These are phyloP conservation scores for Colletotrichum aenigma DNA, from an alignment of 2,329 filamentous ascomycete species.

Conservation along the genomic window DNA sequence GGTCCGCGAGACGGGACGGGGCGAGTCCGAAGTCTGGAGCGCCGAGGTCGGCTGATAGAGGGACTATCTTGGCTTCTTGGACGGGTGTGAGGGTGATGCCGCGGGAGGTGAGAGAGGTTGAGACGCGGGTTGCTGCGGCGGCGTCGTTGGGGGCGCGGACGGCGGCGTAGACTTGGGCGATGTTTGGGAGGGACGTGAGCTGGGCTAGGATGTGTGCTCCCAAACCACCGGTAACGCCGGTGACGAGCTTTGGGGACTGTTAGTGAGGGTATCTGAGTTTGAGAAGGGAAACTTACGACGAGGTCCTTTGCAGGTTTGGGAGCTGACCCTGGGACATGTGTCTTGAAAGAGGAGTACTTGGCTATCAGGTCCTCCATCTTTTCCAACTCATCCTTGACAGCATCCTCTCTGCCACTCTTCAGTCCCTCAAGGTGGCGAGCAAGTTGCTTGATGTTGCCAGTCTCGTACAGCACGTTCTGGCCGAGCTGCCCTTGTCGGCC, in stretches of 20 bases:
- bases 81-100: slow-evolving; percentile 26
- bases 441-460: slow-evolving; percentile 37
- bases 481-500: slow-evolving; percentile 22
- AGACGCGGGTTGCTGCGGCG: slow-evolving; percentile 30
- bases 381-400: slow-evolving; percentile 25
- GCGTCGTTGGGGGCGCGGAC: slow-evolving; percentile 47
- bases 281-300: slow-evolving; percentile 27
- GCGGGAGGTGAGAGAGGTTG: slow-evolving; percentile 31
- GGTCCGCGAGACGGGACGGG: slow-evolving; percentile 24
- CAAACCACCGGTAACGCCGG: slow-evolving; percentile 65
- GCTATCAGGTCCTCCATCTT: slow-evolving; percentile 35
- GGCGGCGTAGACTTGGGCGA: slow-evolving; percentile 52
- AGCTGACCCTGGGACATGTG: slow-evolving; percentile 22
- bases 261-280: neutral
- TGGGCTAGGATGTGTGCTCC: slow-evolving; percentile 63
- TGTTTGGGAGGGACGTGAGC: slow-evolving; percentile 60
- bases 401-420: neutral
- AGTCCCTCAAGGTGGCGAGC: slow-evolving; percentile 29
- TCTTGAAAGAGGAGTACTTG: slow-evolving; percentile 38
- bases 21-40: slow-evolving; percentile 42
- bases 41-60: slow-evolving; percentile 44
- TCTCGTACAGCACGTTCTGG: slow-evolving; percentile 45
- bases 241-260: slow-evolving; percentile 44
- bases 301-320: slow-evolving; percentile 28
- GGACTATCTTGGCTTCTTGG: slow-evolving; percentile 33